Conservation (phyloP, 2,329 filamentous ascomycete species). For the Chaetomiaceae sp. region DNA sequence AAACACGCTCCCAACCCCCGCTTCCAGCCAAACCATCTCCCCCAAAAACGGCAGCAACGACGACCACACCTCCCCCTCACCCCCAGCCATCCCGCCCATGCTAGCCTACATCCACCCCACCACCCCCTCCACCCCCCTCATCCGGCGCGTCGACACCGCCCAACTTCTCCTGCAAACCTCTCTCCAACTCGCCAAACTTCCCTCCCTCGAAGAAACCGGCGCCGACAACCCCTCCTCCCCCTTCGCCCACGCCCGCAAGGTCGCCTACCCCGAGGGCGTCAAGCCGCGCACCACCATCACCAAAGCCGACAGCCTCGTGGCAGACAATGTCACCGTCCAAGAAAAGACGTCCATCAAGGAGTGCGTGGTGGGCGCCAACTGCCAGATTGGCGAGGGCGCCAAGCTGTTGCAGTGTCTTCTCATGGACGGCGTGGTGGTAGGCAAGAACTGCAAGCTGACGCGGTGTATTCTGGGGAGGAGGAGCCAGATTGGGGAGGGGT, state of each 20-base stretch:
- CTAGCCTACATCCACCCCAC: constrained; percentile 76
- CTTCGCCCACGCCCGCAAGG: constrained; percentile 73
- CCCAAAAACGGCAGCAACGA: constrained; percentile 16
- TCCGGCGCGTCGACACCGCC: constrained; percentile 84
- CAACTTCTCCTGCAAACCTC: constrained; percentile 77
- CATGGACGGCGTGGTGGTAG: constrained; percentile 87
- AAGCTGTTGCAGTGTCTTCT: constrained; percentile 82
- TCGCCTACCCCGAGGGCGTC: constrained; percentile 78
- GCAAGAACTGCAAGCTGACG: constrained; percentile 77
- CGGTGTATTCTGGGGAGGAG: constrained; percentile 81
- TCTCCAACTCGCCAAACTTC: constrained; percentile 79
- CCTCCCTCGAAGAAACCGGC: constrained; percentile 61
- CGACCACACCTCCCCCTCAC: not conserved
- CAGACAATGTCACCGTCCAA: constrained; percentile 82
- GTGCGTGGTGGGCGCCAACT: constrained; percentile 80
- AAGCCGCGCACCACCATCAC: constrained; percentile 78
- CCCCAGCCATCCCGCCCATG: constrained; percentile 61
- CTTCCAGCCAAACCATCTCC: constrained; percentile 16
- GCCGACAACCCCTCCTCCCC: constrained; percentile 56
- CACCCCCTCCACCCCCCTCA: constrained; percentile 50
- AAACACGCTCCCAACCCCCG: constrained; percentile 10
- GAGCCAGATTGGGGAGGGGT: constrained; percentile 77
- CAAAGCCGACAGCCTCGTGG: constrained; percentile 75
- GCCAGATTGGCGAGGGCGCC: constrained; percentile 79
- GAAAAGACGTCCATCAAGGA: constrained; percentile 92